Conservation (phyloP, 768 basidiomycete genomes). For the Pholiota molesta region DNA sequence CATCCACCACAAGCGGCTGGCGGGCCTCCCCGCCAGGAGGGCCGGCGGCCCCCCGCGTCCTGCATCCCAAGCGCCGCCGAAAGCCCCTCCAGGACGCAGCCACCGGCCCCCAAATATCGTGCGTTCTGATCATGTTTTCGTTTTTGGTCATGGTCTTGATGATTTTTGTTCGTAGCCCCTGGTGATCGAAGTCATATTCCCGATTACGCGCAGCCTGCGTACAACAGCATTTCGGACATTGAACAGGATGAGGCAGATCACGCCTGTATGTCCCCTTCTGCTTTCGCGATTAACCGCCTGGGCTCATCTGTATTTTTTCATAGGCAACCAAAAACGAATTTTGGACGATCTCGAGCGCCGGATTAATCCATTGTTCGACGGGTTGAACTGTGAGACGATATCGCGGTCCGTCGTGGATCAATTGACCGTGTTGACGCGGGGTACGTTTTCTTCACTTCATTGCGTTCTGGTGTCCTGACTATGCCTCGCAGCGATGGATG, state of each 20-base stretch:
- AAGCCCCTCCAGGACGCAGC: constrained; percentile 26
- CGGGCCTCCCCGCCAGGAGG: constrained; percentile 36
- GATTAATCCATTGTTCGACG: constrained; percentile 85
- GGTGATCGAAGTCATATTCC: constrained; percentile 96
- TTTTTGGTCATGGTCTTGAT: neutral
- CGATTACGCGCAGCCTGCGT: constrained; percentile 64
- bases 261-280: constrained; percentile 59
- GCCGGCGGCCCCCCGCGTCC: constrained; percentile 19
- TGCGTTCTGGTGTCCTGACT: neutral
- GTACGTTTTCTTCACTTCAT: constrained; percentile 41
- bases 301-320: neutral
- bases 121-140: constrained; percentile 21
- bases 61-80: constrained; percentile 25
- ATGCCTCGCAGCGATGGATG: constrained; percentile 67
- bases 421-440: constrained; percentile 70
- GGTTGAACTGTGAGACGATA: constrained; percentile 87
- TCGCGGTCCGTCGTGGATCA: constrained; percentile 72
- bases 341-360: constrained; percentile 87
- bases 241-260: constrained; percentile 67
- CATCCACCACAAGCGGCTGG: constrained; percentile 26
- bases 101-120: constrained; percentile 49
- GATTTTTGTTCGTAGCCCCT: constrained; percentile 53
- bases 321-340: constrained; percentile 82
- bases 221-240: constrained; percentile 67
- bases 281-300: neutral